These are phyloP conservation scores for Sugiyamaella novakii DNA, from an alignment of 1,139 yeast species.

Conservation along the genomic window DNA sequence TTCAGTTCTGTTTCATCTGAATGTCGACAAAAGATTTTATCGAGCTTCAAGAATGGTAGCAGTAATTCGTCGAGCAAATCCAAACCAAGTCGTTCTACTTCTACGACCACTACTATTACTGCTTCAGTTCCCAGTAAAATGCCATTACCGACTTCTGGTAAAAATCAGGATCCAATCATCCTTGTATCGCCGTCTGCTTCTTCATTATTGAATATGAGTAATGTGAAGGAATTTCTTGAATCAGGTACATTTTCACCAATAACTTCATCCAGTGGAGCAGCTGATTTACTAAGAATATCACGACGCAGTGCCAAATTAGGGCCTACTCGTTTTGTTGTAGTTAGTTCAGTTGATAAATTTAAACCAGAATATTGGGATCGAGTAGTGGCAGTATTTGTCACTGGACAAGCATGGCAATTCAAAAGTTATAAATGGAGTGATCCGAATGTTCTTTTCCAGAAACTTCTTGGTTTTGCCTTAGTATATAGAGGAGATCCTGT, in stretches of 20 bases:
- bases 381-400: conserved; percentile 91
- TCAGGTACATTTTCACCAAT: conserved; percentile 72
- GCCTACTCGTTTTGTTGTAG: conserved; percentile 70
- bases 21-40: conserved; percentile 62
- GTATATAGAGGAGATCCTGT: conserved; percentile 76
- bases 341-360: conserved; percentile 84
- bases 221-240: conserved; percentile 80
- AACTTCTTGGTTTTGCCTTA: conserved; percentile 79
- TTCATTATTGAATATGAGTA: conserved; percentile 75
- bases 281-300: conserved; percentile 54
- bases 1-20: conserved; percentile 74
- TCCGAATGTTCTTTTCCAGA: conserved; percentile 79
- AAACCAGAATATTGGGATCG: conserved; percentile 96
- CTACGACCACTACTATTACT: background rate
- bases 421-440: conserved; percentile 79
- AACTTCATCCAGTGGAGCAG: conserved; percentile 42
- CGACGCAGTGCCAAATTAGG: conserved; percentile 61
- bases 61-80: background rate
- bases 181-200: conserved; percentile 94
- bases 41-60: conserved; percentile 23
- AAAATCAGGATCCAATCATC: conserved; percentile 79
- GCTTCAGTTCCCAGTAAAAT: conserved; percentile 14
- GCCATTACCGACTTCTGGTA: conserved; percentile 17
- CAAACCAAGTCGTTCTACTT: background rate
- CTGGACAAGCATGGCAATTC: conserved; percentile 98